Evolutionary conservation across 2,329 filamentous ascomycete species (phyloP).

Genomic region (Exophiala mesophila): DNA sequence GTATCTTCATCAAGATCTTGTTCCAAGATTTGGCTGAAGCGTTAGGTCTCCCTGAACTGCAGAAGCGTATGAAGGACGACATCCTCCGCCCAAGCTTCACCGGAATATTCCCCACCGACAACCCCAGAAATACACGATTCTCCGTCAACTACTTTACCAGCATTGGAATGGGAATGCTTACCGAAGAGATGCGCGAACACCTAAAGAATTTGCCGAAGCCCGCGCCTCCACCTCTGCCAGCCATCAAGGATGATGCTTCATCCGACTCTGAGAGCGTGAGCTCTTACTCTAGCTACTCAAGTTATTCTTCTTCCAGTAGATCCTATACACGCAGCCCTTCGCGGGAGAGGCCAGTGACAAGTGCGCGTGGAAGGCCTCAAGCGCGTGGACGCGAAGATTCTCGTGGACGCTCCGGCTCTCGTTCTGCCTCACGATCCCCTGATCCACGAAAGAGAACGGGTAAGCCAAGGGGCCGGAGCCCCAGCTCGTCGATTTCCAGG

Average conservation of each 20-base stretch:
- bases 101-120: slow-evolving; percentile 85
- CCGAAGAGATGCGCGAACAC: slow-evolving; percentile 89
- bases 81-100: slow-evolving; percentile 70
- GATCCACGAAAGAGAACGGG: slow-evolving; percentile 16
- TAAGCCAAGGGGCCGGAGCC: slow-evolving; percentile 18
- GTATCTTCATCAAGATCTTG: slow-evolving; percentile 97
- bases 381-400: no score
- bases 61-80: slow-evolving; percentile 71
- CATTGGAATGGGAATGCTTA: slow-evolving; percentile 90
- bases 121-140: slow-evolving; percentile 85
- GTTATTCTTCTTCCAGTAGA: slow-evolving; percentile 48
- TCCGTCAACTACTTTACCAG: slow-evolving; percentile 99
- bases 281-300: slow-evolving; percentile 71
- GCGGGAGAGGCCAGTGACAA: slow-evolving; percentile 24
- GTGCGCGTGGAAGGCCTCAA: no score
- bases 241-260: slow-evolving; percentile 37
- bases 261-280: slow-evolving; percentile 63
- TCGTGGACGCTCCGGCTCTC: no score
- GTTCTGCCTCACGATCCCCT: slow-evolving; percentile 29
- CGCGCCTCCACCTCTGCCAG: slow-evolving; percentile 61
- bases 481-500: slow-evolving; percentile 16
- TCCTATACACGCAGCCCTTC: slow-evolving; percentile 24
- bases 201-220: slow-evolving; percentile 88
- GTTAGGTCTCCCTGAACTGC: slow-evolving; percentile 75
- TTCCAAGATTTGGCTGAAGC: slow-evolving; percentile 89